Evolutionary conservation across 2,329 filamentous ascomycete species (phyloP), one percentile per base, ranked within the genome.

Genomic region (Fusarium duplospermum): DNA sequence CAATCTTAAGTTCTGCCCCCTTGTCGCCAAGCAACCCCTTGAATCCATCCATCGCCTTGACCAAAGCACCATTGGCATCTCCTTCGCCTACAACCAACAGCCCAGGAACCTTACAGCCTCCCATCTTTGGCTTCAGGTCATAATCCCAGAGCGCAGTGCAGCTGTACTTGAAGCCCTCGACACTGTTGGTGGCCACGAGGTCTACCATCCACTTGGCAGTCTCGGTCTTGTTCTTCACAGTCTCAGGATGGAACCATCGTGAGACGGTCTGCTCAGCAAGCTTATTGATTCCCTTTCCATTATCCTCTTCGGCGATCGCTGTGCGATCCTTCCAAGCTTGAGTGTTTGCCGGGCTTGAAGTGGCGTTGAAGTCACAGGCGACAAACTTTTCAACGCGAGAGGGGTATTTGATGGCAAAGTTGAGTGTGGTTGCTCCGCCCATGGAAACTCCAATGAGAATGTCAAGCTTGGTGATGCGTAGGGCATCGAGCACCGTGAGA

Each of bases 241-340:
- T 87, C 11, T 78, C 81, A 29, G 84, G 90, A 78, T 94, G 94
- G 77, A 97, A 95, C 94, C 94, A 97, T 20, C 94, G 87, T 64
- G 88, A 86, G 0, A 94, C 92, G 0, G 94, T 97, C 63, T 89
- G 83, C 42, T 88, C 88, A 0, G 94, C 94, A 8, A 97, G 86
- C 61, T 89, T 85, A 29, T 87, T 85, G 38, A 95, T 92, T 5
- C 94, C 89, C 1, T 85, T 80, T 27, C 89, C 88, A 3, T 86
- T 86, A 11, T 88, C 85, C 6, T 81, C 81, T 77, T 93, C 91
- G 0, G 93, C 91, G 4, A 95, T 81, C 0, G 84, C 88, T 64
- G 94, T 92, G 31, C 94, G 92, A 50, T 95, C 93, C 64, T 90
- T 90, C 94, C 94, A 97, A 0, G 93, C 93, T 57, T 90, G 88